Base-by-base conservation (phyloP, 2,329 filamentous ascomycete genomes). In the Penicillium hordei region DNA sequence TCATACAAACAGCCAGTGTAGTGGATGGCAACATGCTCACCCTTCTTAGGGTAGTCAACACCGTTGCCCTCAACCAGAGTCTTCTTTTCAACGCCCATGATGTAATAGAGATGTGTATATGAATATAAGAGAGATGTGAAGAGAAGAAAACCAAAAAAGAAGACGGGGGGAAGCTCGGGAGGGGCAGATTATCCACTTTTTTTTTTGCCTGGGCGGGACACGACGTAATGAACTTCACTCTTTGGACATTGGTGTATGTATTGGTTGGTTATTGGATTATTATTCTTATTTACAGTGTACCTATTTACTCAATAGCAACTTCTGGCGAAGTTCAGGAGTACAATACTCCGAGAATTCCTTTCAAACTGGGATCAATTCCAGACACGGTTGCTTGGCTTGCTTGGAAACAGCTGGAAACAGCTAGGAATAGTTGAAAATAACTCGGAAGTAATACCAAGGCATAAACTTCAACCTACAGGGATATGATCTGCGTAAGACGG, bases 1-100 rank as follows among this genome's bases (percentile, higher is more conserved):
- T 95, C 88, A 78, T 89, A 89, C 63, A 97, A 83, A 78, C 82
- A 96, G 69, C 94, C 94, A 42, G 89, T 94, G 83, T 97, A 97
- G 78, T 94, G 86, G 72, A 97, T 96, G 71, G 84, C 85, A 70
- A 97, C 90, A 27, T 78, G 85, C 74, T 97, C 86, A 65, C 90
- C 89, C 17, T 72, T 69, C 64, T 77, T 72, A 57, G 93, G 90
- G 64, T 76, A 80, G 68, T 86, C 74, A 57, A 82, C 81, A 57
- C 80, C 79, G 69, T 83, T 82, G 70, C 93, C 93, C 62, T 83
- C 76, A 36, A 77, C 71, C 67, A 87, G 74, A 62, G 84, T 76
- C 49, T 81, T 83, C 82, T 91, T 95, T 59, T 80, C 83, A 70
- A 96, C 90, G 75, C 83, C 88, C 89, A 92, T 71, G 65, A 57